Evolutionary conservation across 148 eudicot genomes (phyloP), one percentile per base, ranked within the genome.

Genomic region (Rhododendron griersonianum): DNA sequence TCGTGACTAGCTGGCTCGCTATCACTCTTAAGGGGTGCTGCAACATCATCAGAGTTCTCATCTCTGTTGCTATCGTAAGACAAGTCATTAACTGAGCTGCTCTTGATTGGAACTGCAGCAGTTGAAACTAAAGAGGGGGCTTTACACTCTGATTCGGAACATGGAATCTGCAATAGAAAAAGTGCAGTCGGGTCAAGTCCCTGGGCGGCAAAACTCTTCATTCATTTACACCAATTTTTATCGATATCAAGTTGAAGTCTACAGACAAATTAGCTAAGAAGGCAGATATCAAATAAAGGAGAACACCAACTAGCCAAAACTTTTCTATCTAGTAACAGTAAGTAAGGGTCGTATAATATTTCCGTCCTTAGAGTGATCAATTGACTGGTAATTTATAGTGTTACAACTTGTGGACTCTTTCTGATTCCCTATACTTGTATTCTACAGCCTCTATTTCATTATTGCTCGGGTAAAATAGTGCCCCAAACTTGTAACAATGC

Each of bases 1-100:
- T 88, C 91, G 44, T 88, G 85, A 67, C 89, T 87, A 48, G 76
- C 76, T 71, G 89, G 88, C 88, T 59, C 91, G 45, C 73, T 80
- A 69, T 92, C 88, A 35, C 88, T 39, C 59, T 44, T 77, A 11
- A 85, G 88, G 39, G 94, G 90, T 73, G 78, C 85, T 73, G 78
- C 85, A 85, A 82, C 81, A 41, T 21, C 82, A 78, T 86, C 78
- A 45, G 78, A 85, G 61, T 73, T 78, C 84, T 89, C 82, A n/a
- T 87, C 88, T 67, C 67, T 86, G 73, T 78, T 73, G 89, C 94
- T 89, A 74, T 94, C 83, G 85, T 91, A 89, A 35, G 86, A 61
- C 6, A 94, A 79, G 73, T 78, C 81, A 45, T 76, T 85, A 8
- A 75, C 39, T 18, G 80, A 80, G 48, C 41, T 82, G 82, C 47